Evolutionary conservation across 495 filamentous ascomycete species (phyloP).

Genomic region (Penicillium pancosmium): DNA sequence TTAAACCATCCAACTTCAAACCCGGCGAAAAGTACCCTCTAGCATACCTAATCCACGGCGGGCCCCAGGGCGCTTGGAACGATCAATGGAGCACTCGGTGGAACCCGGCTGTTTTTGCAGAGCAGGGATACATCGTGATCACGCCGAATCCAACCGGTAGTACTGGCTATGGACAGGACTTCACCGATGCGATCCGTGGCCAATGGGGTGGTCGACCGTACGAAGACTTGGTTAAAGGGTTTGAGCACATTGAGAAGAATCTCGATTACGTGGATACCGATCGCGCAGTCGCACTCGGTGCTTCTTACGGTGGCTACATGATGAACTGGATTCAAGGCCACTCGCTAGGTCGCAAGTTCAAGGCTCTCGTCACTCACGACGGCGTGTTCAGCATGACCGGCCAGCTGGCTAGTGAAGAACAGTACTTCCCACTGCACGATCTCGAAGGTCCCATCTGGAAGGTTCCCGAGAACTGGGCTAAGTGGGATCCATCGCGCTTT

Average conservation of each 20-base stretch:
- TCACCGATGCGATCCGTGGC: slow-evolving; percentile 73
- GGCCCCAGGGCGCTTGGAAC: slow-evolving; percentile 83
- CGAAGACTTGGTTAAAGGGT: slow-evolving; percentile 76
- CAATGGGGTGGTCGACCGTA: slow-evolving; percentile 84
- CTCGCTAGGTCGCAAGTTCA: slow-evolving; percentile 69
- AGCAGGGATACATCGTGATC: slow-evolving; percentile 88
- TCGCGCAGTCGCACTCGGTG: slow-evolving; percentile 80
- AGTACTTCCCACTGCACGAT: slow-evolving; percentile 87
- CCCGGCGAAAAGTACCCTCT: slow-evolving; percentile 75
- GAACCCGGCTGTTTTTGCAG: slow-evolving; percentile 90
- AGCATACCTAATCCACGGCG: slow-evolving; percentile 84
- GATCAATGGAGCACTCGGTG: slow-evolving; percentile 86
- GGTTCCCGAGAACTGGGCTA: slow-evolving; percentile 71
- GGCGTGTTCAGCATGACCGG: slow-evolving; percentile 81
- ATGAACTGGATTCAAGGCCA: slow-evolving; percentile 66
- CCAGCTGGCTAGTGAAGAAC: slow-evolving; percentile 78
- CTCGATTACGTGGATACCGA: slow-evolving; percentile 74
- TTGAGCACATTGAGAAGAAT: slow-evolving; percentile 74
- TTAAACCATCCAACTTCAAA: slow-evolving; percentile 81
- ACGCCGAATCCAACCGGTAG: slow-evolving; percentile 88
- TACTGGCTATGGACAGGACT: slow-evolving; percentile 80
- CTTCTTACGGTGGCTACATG: slow-evolving; percentile 89
- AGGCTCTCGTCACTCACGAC: slow-evolving; percentile 89
- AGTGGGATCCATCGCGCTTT: slow-evolving; percentile 78
- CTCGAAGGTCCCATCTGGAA: slow-evolving; percentile 76